These are phyloP conservation scores for Fusarium sp. DNA, from an alignment of 2,329 filamentous ascomycete genomes.

Conservation along the genomic window DNA sequence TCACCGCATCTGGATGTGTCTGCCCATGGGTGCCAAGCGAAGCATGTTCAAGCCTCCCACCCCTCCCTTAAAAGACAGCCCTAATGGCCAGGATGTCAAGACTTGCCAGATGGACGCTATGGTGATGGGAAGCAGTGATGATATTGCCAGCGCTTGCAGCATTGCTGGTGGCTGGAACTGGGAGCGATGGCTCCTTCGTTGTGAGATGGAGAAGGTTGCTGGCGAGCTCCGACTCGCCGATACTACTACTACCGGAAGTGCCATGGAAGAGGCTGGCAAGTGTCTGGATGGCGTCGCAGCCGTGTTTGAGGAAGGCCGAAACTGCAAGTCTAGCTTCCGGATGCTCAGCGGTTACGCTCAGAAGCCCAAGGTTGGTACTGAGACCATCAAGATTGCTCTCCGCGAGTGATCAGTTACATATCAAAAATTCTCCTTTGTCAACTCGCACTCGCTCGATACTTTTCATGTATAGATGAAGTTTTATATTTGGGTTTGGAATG, in stretches of 20 bases:
- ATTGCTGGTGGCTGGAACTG: constrained; percentile 89
- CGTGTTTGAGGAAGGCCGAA: constrained; percentile 73
- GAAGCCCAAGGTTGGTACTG: constrained; percentile 64
- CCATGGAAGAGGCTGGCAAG: constrained; percentile 68
- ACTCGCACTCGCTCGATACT: constrained; percentile 20
- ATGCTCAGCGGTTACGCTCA: constrained; percentile 73
- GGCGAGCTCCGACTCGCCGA: constrained; percentile 72
- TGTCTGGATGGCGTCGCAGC: constrained; percentile 71
- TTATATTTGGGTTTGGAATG: constrained; percentile 14
- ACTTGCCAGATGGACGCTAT: constrained; percentile 71
- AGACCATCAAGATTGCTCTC: constrained; percentile 56
- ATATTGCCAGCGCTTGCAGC: constrained; percentile 80
- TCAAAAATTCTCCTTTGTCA: constrained; percentile 43
- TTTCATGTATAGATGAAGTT: constrained; percentile 31
- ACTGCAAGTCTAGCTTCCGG: constrained; percentile 69
- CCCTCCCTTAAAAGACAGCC: constrained; percentile 52
- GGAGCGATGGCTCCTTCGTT: constrained; percentile 95
- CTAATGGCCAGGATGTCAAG: constrained; percentile 56
- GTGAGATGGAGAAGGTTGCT: constrained; percentile 83
- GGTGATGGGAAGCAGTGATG: constrained; percentile 74
- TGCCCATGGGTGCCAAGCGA: constrained; percentile 77
- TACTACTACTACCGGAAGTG: constrained; percentile 63
- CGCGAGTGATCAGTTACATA: constrained; percentile 35
- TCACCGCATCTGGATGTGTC: constrained; percentile 87
- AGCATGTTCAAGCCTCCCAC: constrained; percentile 49